phyloP scores from a whole-genome alignment of 2,329 filamentous ascomycete species.

The Diplodia seriata region DNA sequence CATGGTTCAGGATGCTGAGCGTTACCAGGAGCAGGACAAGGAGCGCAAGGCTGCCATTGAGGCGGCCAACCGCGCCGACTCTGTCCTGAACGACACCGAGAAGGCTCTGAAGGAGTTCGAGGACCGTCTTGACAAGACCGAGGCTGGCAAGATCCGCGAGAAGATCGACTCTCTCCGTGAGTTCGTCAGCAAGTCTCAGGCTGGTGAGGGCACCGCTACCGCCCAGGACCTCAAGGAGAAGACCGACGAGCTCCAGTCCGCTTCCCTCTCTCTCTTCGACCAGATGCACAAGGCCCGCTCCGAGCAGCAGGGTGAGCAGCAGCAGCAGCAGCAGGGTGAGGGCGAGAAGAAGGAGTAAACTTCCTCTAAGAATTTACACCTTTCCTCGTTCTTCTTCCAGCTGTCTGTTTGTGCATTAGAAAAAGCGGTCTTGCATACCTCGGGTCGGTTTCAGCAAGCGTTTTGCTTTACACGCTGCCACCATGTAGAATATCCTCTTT shows the following conservation, averaged over 20 bases:
- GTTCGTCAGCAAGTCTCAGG: conserved; percentile 92
- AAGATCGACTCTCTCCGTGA: conserved; percentile 88
- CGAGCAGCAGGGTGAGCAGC: conserved; percentile 57
- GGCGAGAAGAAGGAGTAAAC: conserved; percentile 34
- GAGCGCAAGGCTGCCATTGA: conserved; percentile 96
- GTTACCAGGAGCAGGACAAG: conserved; percentile 93
- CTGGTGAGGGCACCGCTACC: conserved; percentile 84
- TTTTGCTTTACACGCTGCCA: conserved; percentile 26
- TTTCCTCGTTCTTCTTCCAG: conserved; percentile 11
- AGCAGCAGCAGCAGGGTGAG: conserved; percentile 40
- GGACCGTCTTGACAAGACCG: conserved; percentile 94
- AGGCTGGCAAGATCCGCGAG: conserved; percentile 91
- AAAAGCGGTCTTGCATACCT: conserved; percentile 33
- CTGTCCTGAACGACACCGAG: conserved; percentile 95
- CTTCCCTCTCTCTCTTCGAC: conserved; percentile 95
- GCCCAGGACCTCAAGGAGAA: conserved; percentile 97
- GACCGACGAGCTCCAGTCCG: conserved; percentile 96
- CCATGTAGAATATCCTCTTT: conserved; percentile 32
- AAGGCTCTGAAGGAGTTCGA: conserved; percentile 97
- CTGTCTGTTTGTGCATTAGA: conserved; percentile 26
- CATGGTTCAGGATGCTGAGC: conserved; percentile 98
- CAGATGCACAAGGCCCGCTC: conserved; percentile 98
- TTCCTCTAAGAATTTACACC: neutral
- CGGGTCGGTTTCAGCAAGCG: conserved; percentile 18
- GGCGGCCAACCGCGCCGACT: conserved; percentile 96